Conservation (phyloP, 331 rosid genomes). For the Prunus yedoensis region DNA sequence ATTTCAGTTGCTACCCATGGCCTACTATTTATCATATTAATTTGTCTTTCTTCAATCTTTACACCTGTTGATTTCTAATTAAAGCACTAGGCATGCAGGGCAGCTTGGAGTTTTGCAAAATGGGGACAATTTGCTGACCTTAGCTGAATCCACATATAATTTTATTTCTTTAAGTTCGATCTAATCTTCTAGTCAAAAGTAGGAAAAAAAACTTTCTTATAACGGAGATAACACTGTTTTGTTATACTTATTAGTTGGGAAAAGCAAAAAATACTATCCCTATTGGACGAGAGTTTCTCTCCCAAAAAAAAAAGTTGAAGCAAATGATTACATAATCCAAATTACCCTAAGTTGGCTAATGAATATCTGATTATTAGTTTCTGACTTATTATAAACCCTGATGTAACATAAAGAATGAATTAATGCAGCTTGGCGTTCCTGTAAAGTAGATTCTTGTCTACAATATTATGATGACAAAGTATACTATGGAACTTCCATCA, state of each 20-base stretch:
- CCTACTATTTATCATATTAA: not conserved
- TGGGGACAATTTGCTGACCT: slow-evolving; percentile 7
- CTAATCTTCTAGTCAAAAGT: not conserved
- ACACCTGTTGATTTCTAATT: slow-evolving; percentile 1
- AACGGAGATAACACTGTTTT: accelerated
- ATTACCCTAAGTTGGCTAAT: not conserved
- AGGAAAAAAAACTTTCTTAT: not conserved
- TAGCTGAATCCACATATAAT: too few species aligned
- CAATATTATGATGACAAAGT: not conserved
- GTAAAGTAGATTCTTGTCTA: slow-evolving; percentile 15
- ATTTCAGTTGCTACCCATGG: not conserved
- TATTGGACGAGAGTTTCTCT: too few species aligned
- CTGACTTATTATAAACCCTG: slow-evolving; percentile 1
- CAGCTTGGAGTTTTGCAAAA: slow-evolving; percentile 1
- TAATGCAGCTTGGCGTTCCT: not conserved
- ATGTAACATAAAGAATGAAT: not conserved
- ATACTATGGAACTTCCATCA: not conserved
- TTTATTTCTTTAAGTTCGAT: not conserved
- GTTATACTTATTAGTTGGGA: too few species aligned
- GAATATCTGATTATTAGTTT: not conserved
- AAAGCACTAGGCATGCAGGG: not conserved
- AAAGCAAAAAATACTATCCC: too few species aligned
- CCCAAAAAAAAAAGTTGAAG: too few species aligned
- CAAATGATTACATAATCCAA: too few species aligned
- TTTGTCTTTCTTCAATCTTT: not conserved